A percentile compares a stretch with the other conserved stretches of the same genome.
Conservation (phyloP, 768 basidiomycete species). For the Leccinum fibrillosum region DNA sequence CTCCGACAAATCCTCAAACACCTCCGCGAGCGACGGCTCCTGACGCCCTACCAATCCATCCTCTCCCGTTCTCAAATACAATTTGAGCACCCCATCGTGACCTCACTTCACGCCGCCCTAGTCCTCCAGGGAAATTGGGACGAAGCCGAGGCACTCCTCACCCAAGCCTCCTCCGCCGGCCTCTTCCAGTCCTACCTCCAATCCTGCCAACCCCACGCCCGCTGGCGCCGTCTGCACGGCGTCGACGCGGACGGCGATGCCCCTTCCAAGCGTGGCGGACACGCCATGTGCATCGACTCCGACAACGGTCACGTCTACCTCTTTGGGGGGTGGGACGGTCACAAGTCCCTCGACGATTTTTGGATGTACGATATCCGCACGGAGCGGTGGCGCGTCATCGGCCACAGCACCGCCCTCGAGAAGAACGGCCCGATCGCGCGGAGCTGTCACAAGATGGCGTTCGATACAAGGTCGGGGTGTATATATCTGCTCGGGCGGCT, state of each 20-base stretch:
- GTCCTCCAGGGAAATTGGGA: slow-evolving; percentile 68
- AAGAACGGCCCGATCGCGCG: slow-evolving; percentile 66
- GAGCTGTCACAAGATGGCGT: slow-evolving; percentile 81
- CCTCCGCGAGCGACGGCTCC: slow-evolving; percentile 69
- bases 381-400: slow-evolving; percentile 61
- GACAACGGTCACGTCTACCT: slow-evolving; percentile 64
- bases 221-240: slow-evolving; percentile 59
- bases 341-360: slow-evolving; percentile 71
- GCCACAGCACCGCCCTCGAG: slow-evolving; percentile 51
- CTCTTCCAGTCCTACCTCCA: slow-evolving; percentile 62
- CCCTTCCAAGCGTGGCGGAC: slow-evolving; percentile 70
- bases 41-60: slow-evolving; percentile 50
- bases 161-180: slow-evolving; percentile 45
- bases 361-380: slow-evolving; percentile 66
- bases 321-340: slow-evolving; percentile 78
- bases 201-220: slow-evolving; percentile 52
- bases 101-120: slow-evolving; percentile 57
- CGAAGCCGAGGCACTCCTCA: slow-evolving; percentile 52
- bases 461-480: slow-evolving; percentile 63
- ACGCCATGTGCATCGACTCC: slow-evolving; percentile 78
- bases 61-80: slow-evolving; percentile 20
- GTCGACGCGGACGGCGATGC: slow-evolving; percentile 61
- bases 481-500: slow-evolving; percentile 75
- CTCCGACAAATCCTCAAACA: slow-evolving; percentile 55
- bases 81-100: slow-evolving; percentile 68